A percentile compares a stretch with the other conserved stretches of the same genome.
phyloP scores from a whole-genome alignment of 495 filamentous ascomycete species.

The Polyplosphaeria fusca region DNA sequence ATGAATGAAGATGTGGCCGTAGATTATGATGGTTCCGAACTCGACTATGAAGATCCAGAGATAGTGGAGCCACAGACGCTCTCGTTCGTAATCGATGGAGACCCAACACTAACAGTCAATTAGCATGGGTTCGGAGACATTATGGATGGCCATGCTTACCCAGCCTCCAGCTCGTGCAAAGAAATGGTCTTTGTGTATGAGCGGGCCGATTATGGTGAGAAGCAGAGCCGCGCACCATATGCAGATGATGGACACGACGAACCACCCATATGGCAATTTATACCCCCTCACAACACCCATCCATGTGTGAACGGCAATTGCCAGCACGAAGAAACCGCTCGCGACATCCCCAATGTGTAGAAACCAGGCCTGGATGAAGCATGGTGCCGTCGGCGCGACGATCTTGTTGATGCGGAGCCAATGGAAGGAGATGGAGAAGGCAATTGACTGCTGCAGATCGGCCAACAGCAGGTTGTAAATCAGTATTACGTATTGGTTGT shows the following conservation, averaged over 20 bases:
- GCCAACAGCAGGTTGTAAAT: conserved; percentile 72
- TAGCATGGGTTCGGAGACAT: conserved; percentile 17
- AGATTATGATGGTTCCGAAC: conserved; percentile 61
- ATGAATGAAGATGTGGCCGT: conserved; percentile 61
- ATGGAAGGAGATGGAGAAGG: conserved; percentile 63
- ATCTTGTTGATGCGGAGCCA: conserved; percentile 59
- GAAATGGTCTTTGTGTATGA: conserved; percentile 31
- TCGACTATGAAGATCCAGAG: conserved; percentile 75
- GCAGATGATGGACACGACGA: conserved; percentile 26
- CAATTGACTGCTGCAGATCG: conserved; percentile 67
- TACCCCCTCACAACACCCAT: conserved; percentile 36
- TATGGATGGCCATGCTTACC: conserved; percentile 28
- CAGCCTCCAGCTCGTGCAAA: conserved; percentile 40
- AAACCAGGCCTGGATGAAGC: conserved; percentile 70
- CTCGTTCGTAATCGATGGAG: conserved; percentile 54
- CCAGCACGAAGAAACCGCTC: conserved; percentile 63
- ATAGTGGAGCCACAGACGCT: conserved; percentile 72
- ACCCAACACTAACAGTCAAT: conserved; percentile 63
- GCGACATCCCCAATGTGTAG: conserved; percentile 67
- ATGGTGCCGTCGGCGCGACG: conserved; percentile 51
- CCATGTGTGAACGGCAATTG: conserved; percentile 58
- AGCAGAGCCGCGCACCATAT: conserved; percentile 35
- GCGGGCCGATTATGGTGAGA: conserved; percentile 35
- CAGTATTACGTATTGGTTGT: conserved; percentile 72
- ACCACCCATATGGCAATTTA: conserved; percentile 27